Base-by-base conservation (phyloP, 2,329 filamentous ascomycete genomes). In the Fusarium lyarnte region DNA sequence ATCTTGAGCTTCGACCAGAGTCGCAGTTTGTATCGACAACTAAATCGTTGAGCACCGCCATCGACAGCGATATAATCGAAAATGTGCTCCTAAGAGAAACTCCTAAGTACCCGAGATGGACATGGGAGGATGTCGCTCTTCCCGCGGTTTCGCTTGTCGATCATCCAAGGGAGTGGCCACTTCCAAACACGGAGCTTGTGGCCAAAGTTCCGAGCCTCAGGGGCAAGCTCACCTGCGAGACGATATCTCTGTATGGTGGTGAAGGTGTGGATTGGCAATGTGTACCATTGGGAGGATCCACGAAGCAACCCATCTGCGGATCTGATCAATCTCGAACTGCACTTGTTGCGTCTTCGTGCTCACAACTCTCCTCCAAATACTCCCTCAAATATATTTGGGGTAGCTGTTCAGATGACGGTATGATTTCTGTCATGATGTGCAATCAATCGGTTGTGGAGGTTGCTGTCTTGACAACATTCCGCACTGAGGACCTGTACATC, bases 301-400 rank as follows among this genome's bases (percentile, higher is more conserved):
- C 67, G 19, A 71, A 74, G 41, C 41, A 67, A 19, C 38, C 55
- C 16, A 57, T 78, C 36, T 78, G 77, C 42, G 57, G 46, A n/a
- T 29, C 57, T 6, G 54, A 65, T 14, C 63, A 70, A 35, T 62
- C 67, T 16, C 58, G 72, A 21, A 72, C 75, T 17, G 77, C 69
- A 10, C 49, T 72, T 11, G 76, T 76, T 31, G 77, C 70, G 10
- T 73, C 72, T 14, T 74, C 70, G 12, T 79, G 77, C 54, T 39
- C 66, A 5, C 72, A 75, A 4, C 57, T 75, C 27, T 64, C 66
- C 5, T 70, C 62, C 9, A 59, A 53, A 16, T 75, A 72, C 27
- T 43, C 67, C 1, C 63, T 79, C 45, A 72, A 75, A 52, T 79
- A 76, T 51, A 52, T 79, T 23, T 79, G 77, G 77, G 77, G 77